Conservation (phyloP, 2,329 filamentous ascomycete species). For the Ceratocystis harringtonii region DNA sequence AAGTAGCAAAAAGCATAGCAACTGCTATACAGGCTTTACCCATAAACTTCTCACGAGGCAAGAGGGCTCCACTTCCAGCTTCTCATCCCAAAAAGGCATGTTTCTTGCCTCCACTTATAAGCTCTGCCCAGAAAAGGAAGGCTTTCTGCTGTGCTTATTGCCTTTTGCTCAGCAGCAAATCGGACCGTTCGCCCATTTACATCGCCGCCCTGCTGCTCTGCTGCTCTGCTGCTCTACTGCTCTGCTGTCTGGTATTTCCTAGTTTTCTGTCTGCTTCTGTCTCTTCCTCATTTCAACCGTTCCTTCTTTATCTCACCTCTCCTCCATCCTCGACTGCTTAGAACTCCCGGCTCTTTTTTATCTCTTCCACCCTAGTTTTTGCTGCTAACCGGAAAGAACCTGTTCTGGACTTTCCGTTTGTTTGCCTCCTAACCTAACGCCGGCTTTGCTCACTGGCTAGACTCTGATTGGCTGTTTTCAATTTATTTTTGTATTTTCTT, state of each 20-base stretch:
- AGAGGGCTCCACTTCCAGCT: background rate
- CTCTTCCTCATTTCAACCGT: background rate
- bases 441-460: background rate
- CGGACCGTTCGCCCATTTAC: conserved; percentile 7
- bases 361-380: background rate
- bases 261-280: background rate
- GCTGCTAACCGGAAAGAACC: background rate
- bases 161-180: background rate
- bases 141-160: background rate
- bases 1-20: background rate
- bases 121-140: background rate
- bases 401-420: background rate
- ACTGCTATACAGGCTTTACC: background rate
- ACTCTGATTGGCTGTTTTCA: background rate
- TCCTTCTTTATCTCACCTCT: conserved; percentile 9
- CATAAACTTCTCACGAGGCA: background rate
- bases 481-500: background rate
- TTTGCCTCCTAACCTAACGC: background rate
- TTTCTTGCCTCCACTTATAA: background rate
- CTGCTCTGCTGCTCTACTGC: too few species aligned
- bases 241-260: background rate
- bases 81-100: background rate
- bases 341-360: background rate
- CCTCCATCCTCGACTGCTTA: background rate
- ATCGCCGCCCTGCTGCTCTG: conserved; percentile 4